Base-by-base conservation (phyloP, 1,284 basidiomycete species). In the Takashimella koratensis region DNA sequence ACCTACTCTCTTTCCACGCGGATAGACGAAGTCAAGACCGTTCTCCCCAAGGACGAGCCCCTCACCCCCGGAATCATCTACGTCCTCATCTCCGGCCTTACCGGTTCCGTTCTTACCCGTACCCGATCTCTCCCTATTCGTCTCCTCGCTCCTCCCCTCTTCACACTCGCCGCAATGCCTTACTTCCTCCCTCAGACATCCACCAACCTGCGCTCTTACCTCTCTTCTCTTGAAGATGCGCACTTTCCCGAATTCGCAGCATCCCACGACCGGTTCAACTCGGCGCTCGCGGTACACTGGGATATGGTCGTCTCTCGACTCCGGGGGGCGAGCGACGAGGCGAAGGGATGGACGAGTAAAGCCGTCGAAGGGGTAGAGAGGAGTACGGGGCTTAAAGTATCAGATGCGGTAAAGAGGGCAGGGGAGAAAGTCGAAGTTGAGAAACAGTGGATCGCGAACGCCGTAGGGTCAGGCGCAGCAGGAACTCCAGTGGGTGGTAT, bases 1-100 rank as follows among this genome's bases (percentile, higher is more conserved):
- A n/a, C n/a, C n/a, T 49, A 12, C 41, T 22, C n/a, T n/a, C n/a
- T n/a, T n/a, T n/a, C n/a, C n/a, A n/a, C n/a, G n/a, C n/a, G n/a
- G 20, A 3, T 58, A 93, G 90, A 79, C 56, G 85, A 89, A 57
- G 79, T 95, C 44, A 93, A 92, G 74, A 82, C 86, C 4, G 82
- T 96, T 64, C 77, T 89, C 22, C 84, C 88, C 1, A 81, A 84
- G 1, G 80, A 86, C 49, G 93, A 97, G 77, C 79, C 85, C 1
- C 81, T 96, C 39, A 92, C 86, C 5, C 93, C 93, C 1, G 89
- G 87, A 19, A 70, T 87, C 11, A 84, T 94, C 55, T 94, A 93
- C 77, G 86, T 91, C 52, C 89, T 90, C 45, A 83, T 97, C 40
- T 86, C 90, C 1, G 86, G 90, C 3, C 84, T 97, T 45, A 87